A percentile compares a stretch with the other conserved stretches of the same genome.
Evolutionary conservation across 495 filamentous ascomycete species (phyloP).

Genomic region (Xylaria grammica): DNA sequence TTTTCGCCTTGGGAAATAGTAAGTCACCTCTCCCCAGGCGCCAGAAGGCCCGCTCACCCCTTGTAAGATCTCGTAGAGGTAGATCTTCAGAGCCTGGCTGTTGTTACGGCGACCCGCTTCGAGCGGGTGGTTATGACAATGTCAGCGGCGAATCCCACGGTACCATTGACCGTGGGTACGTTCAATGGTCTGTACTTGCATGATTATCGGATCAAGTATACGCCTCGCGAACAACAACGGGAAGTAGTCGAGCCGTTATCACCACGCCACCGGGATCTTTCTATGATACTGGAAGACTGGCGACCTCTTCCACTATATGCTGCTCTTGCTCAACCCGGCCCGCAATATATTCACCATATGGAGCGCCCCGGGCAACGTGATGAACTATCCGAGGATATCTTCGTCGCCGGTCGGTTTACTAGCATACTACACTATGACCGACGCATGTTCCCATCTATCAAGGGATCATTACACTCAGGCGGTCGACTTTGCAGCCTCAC

Average conservation of each 20-base stretch:
- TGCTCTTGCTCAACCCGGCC: slow-evolving; percentile 78
- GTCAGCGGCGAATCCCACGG: slow-evolving; percentile 72
- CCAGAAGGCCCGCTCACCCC: slow-evolving; percentile 31
- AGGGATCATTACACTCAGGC: slow-evolving; percentile 80
- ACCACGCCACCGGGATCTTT: neutral
- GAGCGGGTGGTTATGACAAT: slow-evolving; percentile 84
- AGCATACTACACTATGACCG: slow-evolving; percentile 90
- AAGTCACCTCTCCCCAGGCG: slow-evolving; percentile 32
- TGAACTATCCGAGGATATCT: slow-evolving; percentile 66
- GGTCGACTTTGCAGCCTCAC: slow-evolving; percentile 79
- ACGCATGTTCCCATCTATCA: slow-evolving; percentile 79
- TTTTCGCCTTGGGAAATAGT: slow-evolving; percentile 76
- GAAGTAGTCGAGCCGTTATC: slow-evolving; percentile 42
- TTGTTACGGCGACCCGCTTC: slow-evolving; percentile 73
- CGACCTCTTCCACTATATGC: slow-evolving; percentile 64
- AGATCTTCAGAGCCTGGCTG: slow-evolving; percentile 77
- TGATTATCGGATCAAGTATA: slow-evolving; percentile 64
- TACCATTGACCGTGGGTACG: slow-evolving; percentile 86
- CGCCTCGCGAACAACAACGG: slow-evolving; percentile 25
- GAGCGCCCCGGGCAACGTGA: slow-evolving; percentile 57
- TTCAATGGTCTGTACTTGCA: slow-evolving; percentile 82
- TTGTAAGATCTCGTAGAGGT: slow-evolving; percentile 72
- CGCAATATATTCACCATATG: slow-evolving; percentile 81
- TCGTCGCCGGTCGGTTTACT: slow-evolving; percentile 88
- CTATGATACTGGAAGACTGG: neutral